These are phyloP conservation scores for Sugiyamaella pinicola DNA, from an alignment of 1,139 yeast genomes.

Conservation along the genomic window DNA sequence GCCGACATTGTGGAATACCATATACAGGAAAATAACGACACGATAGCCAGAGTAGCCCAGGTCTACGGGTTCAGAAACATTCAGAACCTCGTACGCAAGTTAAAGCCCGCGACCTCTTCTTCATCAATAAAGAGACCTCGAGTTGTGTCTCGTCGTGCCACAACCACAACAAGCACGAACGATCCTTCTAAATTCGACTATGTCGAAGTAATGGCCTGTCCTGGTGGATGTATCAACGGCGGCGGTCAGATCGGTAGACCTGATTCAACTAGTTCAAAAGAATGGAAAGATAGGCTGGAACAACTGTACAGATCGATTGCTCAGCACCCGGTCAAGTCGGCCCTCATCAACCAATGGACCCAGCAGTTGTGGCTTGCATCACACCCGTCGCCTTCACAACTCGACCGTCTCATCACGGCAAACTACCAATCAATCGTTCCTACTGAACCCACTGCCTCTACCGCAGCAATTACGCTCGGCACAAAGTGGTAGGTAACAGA, in stretches of 20 bases:
- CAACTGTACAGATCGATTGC: constrained; percentile 35
- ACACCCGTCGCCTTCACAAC: constrained; percentile 1
- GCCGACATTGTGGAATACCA: constrained; percentile 73
- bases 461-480: constrained; percentile 31
- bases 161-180: constrained; percentile 22
- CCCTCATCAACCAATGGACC: constrained; percentile 21
- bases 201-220: constrained; percentile 97
- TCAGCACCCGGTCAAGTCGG: constrained; percentile 23
- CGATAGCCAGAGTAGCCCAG: constrained; percentile 68
- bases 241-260: constrained; percentile 84
- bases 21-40: constrained; percentile 42
- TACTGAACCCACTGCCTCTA: constrained; percentile 19
- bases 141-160: constrained; percentile 25
- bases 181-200: constrained; percentile 76
- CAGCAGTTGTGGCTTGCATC: constrained; percentile 21
- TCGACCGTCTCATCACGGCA: constrained; percentile 25
- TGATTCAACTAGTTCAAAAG: constrained; percentile 34
- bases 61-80: constrained; percentile 93
- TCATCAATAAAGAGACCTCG: constrained; percentile 33
- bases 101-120: constrained; percentile 55
- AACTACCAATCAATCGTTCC: constrained; percentile 29
- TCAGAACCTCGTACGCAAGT: constrained; percentile 84
- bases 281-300: constrained; percentile 43
- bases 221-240: constrained; percentile 96
- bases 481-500: constrained; percentile 30